Percentiles rank a stretch among this genome's conserved stretches.
Conservation (phyloP, 192 early-diverging fungal species). For the Spinellus fusiger region DNA sequence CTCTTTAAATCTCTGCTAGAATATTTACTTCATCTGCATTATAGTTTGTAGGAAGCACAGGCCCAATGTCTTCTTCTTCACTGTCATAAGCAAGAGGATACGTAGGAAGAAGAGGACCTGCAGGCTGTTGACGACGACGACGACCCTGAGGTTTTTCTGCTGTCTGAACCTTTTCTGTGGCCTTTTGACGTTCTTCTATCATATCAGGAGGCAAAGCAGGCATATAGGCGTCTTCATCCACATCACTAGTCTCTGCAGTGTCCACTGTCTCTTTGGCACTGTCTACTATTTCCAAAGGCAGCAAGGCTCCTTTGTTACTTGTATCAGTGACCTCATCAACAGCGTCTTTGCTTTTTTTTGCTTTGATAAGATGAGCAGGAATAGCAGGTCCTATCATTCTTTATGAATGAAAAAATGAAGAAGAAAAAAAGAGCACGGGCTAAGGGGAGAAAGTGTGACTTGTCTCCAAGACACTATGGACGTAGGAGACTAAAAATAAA, state of each 20-base stretch:
- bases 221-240: conserved; percentile 19
- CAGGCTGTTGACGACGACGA: conserved; percentile 20
- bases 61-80: conserved; percentile 25
- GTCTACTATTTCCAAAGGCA: neutral
- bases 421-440: neutral
- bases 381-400: conserved; percentile 1
- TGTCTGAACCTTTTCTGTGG: neutral
- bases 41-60: conserved; percentile 13
- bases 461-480: neutral
- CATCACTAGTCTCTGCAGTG: neutral
- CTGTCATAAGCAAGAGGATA: neutral
- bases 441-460: neutral
- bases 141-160: neutral
- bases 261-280: conserved; percentile 1
- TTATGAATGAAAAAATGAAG: too few species aligned
- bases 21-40: conserved; percentile 14
- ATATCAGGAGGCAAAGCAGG: conserved; percentile 30
- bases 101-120: conserved; percentile 15
- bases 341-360: neutral
- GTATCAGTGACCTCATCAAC: neutral
- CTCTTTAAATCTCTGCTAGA: too few species aligned
- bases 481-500: too few species aligned
- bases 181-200: neutral
- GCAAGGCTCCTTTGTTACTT: neutral
- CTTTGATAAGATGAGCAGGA: conserved; percentile 1